Percentiles rank a stretch among this genome's conserved stretches.
Conservation (phyloP, 352 stramenopile species). For the Phytophthora pisi region DNA sequence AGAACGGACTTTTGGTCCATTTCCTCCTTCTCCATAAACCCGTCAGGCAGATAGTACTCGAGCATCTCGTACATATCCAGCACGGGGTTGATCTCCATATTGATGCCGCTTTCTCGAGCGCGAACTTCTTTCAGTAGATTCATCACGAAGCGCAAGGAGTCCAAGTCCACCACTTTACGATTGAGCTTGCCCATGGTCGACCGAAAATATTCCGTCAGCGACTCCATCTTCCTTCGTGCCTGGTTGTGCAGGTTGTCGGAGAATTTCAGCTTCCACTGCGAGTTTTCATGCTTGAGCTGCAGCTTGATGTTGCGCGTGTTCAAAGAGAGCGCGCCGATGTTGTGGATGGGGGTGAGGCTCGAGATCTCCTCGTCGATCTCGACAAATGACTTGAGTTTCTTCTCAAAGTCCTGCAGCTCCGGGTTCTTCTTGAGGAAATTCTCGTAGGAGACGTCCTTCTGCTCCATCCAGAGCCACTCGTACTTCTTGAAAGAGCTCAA, state of each 20-base stretch:
- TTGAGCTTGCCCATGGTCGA: constrained; percentile 93
- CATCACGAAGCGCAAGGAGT: constrained; percentile 98
- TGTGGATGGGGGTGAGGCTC: constrained; percentile 86
- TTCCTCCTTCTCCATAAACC: constrained; percentile 99
- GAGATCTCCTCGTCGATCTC: constrained; percentile 95
- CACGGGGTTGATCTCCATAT: constrained; percentile 98
- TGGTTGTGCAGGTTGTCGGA: constrained; percentile 97
- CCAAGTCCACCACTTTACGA: constrained; percentile 95
- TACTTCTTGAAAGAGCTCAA: constrained; percentile 95
- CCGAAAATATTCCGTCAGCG: constrained; percentile 97
- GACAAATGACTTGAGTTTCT: constrained; percentile 96
- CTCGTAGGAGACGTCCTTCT: constrained; percentile 96
- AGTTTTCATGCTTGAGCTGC: constrained; percentile 96
- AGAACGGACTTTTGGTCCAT: constrained; percentile 99
- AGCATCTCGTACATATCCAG: constrained; percentile 99
- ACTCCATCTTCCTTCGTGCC: constrained; percentile 92
- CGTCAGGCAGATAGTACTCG: constrained; percentile 92
- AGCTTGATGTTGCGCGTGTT: constrained; percentile 97
- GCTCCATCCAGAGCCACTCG: constrained; percentile 98
- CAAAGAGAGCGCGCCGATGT: constrained; percentile 97
- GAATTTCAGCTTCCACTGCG: constrained; percentile 98
- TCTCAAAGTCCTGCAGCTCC: constrained; percentile 96
- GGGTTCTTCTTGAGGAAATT: constrained; percentile 95
- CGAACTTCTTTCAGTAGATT: constrained; percentile 97
- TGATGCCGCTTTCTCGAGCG: constrained; percentile 97